These are phyloP conservation scores for Stachybotrys chlorohalonatus DNA, from an alignment of 2,329 filamentous ascomycete species.

Conservation along the genomic window DNA sequence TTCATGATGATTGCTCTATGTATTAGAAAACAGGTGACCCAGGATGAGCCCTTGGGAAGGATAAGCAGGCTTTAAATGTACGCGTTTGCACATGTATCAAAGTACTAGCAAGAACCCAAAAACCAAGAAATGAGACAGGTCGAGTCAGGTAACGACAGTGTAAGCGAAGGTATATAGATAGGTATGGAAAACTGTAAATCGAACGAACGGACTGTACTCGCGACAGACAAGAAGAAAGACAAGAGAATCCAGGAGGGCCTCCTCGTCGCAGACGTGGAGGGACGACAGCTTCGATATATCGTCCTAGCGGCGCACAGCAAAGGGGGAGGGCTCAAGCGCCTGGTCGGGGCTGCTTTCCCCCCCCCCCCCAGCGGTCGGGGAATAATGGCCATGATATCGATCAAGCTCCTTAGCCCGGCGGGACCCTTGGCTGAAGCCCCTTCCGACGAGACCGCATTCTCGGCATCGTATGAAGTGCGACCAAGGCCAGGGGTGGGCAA, in stretches of 20 bases:
- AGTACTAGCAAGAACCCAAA: neutral
- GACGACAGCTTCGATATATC: neutral
- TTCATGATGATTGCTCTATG: conserved; percentile 8
- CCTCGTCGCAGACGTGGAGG: neutral
- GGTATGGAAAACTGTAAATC: neutral
- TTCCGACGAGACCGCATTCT: neutral
- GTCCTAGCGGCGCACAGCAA: neutral
- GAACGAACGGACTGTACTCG: neutral
- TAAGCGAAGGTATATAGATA: neutral
- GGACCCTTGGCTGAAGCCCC: neutral
- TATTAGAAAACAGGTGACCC: no score
- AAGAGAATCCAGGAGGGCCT: neutral
- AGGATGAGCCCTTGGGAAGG: no score
- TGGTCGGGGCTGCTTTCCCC: neutral
- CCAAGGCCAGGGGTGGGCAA: neutral
- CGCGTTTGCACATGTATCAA: no score
- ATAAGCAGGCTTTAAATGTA: no score
- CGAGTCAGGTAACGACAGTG: neutral
- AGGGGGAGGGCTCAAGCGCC: neutral
- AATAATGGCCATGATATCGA: neutral
- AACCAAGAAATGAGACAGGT: neutral
- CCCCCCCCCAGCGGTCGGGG: neutral
- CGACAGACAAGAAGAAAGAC: neutral
- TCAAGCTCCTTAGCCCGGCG: neutral
- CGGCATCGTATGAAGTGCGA: neutral